phyloP scores from a whole-genome alignment of 2,329 filamentous ascomycete species.

The Rutstroemia sp. region DNA sequence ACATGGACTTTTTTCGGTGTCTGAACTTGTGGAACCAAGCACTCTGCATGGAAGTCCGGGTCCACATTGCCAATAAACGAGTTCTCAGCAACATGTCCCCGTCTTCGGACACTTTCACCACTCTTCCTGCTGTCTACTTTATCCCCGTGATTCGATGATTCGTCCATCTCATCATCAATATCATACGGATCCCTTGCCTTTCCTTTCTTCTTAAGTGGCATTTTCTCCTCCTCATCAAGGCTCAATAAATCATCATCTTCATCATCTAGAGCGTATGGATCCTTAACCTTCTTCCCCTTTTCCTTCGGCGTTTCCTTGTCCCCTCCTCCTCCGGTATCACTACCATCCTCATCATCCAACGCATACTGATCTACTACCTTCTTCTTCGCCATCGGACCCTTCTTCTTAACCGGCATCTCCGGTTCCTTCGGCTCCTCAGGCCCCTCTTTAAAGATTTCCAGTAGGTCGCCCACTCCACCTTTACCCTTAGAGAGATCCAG shows the following conservation, averaged over 20 bases:
- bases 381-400: not conserved
- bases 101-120: no score
- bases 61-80: slow-evolving; percentile 18
- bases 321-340: not conserved
- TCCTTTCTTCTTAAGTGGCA: not conserved
- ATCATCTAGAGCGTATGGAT: slow-evolving; percentile 1
- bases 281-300: not conserved
- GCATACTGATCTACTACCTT: slow-evolving; percentile 5
- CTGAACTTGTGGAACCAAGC: slow-evolving; percentile 11
- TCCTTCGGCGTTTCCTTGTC: not conserved
- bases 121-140: not conserved
- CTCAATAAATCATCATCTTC: slow-evolving; percentile 3
- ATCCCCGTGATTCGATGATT: slow-evolving; percentile 1
- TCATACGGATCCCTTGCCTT: slow-evolving; percentile 4
- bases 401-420: slow-evolving; percentile 4
- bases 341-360: slow-evolving; percentile 3
- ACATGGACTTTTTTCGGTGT: slow-evolving; percentile 1
- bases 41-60: slow-evolving; percentile 25
- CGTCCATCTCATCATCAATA: slow-evolving; percentile 1
- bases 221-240: not conserved
- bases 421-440: slow-evolving; percentile 7
- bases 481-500: not conserved
- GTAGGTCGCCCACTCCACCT: slow-evolving; percentile 3
- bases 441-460: slow-evolving; percentile 7
- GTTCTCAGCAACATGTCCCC: not conserved